These are phyloP conservation scores for Giardia muris DNA, from an alignment of 208 protist genomes.

Conservation along the genomic window DNA sequence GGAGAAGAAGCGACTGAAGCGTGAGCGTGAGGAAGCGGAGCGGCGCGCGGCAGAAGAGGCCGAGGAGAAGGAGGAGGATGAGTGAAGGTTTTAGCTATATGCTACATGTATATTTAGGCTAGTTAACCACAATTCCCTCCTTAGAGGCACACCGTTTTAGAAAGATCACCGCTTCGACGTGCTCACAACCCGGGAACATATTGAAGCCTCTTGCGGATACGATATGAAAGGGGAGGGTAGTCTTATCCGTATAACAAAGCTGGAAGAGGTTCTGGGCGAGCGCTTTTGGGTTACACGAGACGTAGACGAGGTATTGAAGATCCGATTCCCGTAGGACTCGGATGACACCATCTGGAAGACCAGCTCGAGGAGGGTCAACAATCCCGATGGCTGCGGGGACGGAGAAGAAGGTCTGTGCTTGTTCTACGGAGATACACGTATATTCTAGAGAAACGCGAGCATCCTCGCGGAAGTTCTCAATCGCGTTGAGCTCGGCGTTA, in stretches of 20 bases:
- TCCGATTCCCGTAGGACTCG: neutral
- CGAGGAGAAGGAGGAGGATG: neutral
- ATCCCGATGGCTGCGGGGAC: neutral
- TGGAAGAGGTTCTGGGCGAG: neutral
- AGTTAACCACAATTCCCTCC: too few relatives aligned
- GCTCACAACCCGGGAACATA: neutral
- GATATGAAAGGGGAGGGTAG: neutral
- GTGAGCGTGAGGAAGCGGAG: neutral
- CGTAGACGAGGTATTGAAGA: neutral
- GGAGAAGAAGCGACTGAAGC: neutral
- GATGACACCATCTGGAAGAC: neutral
- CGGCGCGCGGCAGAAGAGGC: neutral
- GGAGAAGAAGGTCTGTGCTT: neutral
- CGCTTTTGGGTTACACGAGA: neutral
- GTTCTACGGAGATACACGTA: neutral
- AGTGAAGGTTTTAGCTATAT: neutral
- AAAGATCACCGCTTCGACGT: neutral
- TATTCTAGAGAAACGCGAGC: neutral
- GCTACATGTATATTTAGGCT: neutral
- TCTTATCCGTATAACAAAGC: neutral
- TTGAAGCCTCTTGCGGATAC: neutral
- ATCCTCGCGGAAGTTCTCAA: neutral
- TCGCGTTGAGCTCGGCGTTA: neutral
- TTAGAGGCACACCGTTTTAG: neutral
- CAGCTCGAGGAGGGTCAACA: neutral